A percentile compares a stretch with the other conserved stretches of the same genome.
phyloP scores from a whole-genome alignment of 257 asterid genomes.

The Pogostemon cablin region DNA sequence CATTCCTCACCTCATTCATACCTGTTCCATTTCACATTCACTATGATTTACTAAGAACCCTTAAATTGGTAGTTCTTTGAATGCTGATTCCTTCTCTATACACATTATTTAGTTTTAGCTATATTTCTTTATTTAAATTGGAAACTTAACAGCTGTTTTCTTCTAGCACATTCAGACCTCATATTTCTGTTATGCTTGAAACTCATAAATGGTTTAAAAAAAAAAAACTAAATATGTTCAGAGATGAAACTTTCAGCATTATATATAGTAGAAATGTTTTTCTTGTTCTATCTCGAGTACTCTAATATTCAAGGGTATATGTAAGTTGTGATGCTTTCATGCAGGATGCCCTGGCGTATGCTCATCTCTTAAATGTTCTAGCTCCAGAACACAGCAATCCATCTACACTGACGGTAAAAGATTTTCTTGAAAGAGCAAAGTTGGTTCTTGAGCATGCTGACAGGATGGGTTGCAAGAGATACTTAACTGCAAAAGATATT shows the following conservation, averaged over 20 bases:
- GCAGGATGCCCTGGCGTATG: constrained; percentile 98
- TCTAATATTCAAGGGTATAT: constrained; percentile 15
- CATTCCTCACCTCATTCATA: no score
- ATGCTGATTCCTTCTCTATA: background rate
- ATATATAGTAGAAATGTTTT: background rate
- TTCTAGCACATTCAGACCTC: background rate
- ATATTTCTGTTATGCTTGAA: constrained; percentile 3
- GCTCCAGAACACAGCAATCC: constrained; percentile 91
- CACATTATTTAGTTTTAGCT: background rate
- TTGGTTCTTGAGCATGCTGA: constrained; percentile 97
- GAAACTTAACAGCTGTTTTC: background rate
- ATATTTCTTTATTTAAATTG: background rate
- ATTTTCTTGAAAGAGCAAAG: constrained; percentile 79
- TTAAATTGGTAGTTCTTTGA: no score
- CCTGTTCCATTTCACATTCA: no score
- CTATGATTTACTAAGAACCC: no score
- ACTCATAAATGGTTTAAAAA: background rate
- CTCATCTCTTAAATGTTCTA: constrained; percentile 82
- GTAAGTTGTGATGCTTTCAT: constrained; percentile 28
- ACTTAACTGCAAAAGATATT: constrained; percentile 93
- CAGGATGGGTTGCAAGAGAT: constrained; percentile 97
- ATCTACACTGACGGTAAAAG: constrained; percentile 63
- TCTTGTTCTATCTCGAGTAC: constrained; percentile 10
- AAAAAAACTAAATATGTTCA: background rate
- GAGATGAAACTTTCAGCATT: constrained; percentile 6